Evolutionary conservation across 345 rosid genomes (phyloP).

Genomic region (Rubroshorea leprosula): DNA sequence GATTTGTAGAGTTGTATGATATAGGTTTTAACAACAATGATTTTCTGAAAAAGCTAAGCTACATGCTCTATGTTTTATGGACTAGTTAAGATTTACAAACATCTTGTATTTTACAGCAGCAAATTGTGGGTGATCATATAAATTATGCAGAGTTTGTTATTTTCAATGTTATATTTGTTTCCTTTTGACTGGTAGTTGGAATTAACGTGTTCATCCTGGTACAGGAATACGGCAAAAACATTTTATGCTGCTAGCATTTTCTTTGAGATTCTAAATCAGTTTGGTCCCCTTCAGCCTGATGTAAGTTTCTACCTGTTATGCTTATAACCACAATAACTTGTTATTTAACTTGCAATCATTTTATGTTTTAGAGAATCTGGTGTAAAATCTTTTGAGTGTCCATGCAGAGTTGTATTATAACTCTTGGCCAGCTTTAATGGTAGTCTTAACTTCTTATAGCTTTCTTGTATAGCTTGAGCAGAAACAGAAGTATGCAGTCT

Average conservation of each 20-base stretch:
- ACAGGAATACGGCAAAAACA: constrained; percentile 94
- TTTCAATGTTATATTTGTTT: no score
- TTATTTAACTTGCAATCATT: no score
- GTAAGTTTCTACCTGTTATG: constrained; percentile 41
- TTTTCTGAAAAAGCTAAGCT: no score
- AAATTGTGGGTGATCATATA: no score
- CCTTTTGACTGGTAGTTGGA: neutral
- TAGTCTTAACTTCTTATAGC: constrained; percentile 3
- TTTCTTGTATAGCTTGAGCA: constrained; percentile 54
- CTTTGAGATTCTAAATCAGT: constrained; percentile 84
- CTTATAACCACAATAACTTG: constrained; percentile 6
- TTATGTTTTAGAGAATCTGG: constrained; percentile 1
- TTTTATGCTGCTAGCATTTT: constrained; percentile 97
- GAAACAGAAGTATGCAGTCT: constrained; percentile 93
- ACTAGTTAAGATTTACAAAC: no score
- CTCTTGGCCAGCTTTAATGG: constrained; percentile 6
- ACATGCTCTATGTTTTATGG: no score
- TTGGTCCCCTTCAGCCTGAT: constrained; percentile 79
- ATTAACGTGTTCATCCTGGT: constrained; percentile 22
- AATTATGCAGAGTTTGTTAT: no score
- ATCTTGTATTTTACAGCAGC: no score
- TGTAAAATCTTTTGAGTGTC: neutral
- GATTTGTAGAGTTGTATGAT: neutral
- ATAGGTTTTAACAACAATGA: neutral
- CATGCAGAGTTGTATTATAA: no score